Evolutionary conservation across 2,329 filamentous ascomycete species (phyloP).

Genomic region (Trichoderma breve): DNA sequence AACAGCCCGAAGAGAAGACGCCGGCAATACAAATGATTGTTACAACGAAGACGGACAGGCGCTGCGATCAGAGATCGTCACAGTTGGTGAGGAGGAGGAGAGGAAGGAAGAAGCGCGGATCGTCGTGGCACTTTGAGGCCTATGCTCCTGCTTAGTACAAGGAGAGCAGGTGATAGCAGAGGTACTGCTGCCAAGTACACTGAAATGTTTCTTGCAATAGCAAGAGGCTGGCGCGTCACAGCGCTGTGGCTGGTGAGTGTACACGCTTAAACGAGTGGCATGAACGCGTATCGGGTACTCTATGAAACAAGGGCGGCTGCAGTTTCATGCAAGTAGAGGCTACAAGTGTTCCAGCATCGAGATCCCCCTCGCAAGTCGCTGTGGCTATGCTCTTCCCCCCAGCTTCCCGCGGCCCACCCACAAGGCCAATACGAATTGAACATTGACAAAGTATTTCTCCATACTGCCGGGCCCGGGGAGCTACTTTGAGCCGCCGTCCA

Average conservation of each 20-base stretch:
- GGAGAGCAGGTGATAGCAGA: slow-evolving; percentile 4
- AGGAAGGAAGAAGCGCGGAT: slow-evolving; percentile 9
- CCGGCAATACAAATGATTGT: not conserved
- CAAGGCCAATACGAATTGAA: not conserved
- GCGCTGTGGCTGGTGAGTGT: slow-evolving; percentile 15
- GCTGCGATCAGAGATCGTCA: not conserved
- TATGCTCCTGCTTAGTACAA: not conserved
- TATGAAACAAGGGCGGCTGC: not conserved
- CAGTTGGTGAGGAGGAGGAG: slow-evolving; percentile 5
- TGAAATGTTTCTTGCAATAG: not conserved
- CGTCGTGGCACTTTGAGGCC: slow-evolving; percentile 13
- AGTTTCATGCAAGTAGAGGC: not conserved
- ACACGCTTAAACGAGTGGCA: not conserved
- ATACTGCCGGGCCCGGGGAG: not conserved
- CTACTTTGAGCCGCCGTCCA: not conserved
- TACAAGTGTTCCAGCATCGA: not conserved
- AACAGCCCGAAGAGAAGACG: not conserved
- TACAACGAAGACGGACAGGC: not conserved
- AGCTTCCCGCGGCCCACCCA: not conserved
- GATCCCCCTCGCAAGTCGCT: not conserved
- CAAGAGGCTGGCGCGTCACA: slow-evolving; percentile 14
- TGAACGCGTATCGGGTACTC: not conserved
- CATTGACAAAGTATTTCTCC: not conserved
- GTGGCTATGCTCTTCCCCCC: slow-evolving; percentile 6
- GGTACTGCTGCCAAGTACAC: not conserved